Evolutionary conservation across 148 eudicot species (phyloP), one percentile per base, ranked within the genome.

Genomic region (Fallopia convolvulus): DNA sequence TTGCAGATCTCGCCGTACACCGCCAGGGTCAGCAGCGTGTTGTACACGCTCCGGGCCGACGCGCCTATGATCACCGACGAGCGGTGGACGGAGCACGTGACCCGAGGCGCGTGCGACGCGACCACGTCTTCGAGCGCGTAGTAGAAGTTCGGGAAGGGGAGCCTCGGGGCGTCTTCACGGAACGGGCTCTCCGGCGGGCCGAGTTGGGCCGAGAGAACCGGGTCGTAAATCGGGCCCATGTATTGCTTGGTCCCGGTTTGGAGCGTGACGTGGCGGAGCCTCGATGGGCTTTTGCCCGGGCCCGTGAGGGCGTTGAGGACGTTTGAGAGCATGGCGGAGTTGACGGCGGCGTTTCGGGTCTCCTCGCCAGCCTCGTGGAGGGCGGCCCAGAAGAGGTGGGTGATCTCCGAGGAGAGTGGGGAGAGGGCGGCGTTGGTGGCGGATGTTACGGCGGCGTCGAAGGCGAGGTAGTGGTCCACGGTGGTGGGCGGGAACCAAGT

Each of bases 1-100:
- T 84, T 86, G 73, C 87, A 88, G 3, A 88, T 81, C 20, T 81
- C 85, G 0, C 86, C 91, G 20, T 88, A 88, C 0, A 81, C 83
- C 8, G 76, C 84, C 0, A 84, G 52, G 3, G 82, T 81, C 0
- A 85, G 70, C 0, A 88, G 77, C 11, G 47, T 0, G 60, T 88
- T 88, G 79, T 79, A 83, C 55, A 65, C 18, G 70, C 87, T 84
- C n/a, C 83, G 52, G 2, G 86, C n/a, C 1, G 91, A 86, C 52
- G 85, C 86, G 4, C 91, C 91, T 12, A 86, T 32, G 12, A 88
- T 84, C 1, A 79, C 74, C 3, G 86, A 84, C 0, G 85, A 58
- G 0, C 89, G 81, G 53, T 84, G 89, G 32, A 86, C 66, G 1
- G 89, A 81, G 80, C 81, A 82, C 8, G 85, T 84, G 3, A 84